phyloP scores from a whole-genome alignment of 2,329 filamentous ascomycete genomes.

The Colletotrichum sp. region DNA sequence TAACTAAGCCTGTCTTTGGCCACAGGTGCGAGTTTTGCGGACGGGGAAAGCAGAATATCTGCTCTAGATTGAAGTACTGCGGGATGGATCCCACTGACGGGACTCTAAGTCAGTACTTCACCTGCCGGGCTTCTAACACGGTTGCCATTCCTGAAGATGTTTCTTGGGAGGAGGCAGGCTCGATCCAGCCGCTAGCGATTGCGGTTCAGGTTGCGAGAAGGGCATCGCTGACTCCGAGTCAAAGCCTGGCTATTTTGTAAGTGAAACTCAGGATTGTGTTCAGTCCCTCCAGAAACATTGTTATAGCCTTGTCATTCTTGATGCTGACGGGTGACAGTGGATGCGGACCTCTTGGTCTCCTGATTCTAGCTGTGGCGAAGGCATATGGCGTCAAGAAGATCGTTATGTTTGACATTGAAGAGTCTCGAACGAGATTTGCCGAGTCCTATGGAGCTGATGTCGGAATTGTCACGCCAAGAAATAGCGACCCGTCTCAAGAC shows the following conservation, averaged over 20 bases:
- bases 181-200: not conserved
- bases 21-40: not conserved
- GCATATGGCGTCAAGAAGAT: not conserved
- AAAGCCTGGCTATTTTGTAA: not conserved
- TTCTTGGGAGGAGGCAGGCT: not conserved
- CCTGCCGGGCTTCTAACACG: not conserved
- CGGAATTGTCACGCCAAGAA: not conserved
- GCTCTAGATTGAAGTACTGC: not conserved
- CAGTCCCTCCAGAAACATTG: accelerated
- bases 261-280: accelerated
- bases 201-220: not conserved
- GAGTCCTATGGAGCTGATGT: not conserved
- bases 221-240: not conserved
- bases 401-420: not conserved
- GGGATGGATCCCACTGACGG: not conserved
- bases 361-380: not conserved
- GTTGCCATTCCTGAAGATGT: not conserved
- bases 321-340: not conserved
- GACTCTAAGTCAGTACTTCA: not conserved
- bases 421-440: not conserved
- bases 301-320: accelerated
- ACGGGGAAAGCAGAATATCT: not conserved
- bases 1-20: not conserved
- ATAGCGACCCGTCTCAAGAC: not conserved
- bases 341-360: not conserved